Percentiles rank a stretch among this genome's conserved stretches.
Conservation (phyloP, 2,329 filamentous ascomycete species). For the Teratosphaeria pseudoeucalypti region DNA sequence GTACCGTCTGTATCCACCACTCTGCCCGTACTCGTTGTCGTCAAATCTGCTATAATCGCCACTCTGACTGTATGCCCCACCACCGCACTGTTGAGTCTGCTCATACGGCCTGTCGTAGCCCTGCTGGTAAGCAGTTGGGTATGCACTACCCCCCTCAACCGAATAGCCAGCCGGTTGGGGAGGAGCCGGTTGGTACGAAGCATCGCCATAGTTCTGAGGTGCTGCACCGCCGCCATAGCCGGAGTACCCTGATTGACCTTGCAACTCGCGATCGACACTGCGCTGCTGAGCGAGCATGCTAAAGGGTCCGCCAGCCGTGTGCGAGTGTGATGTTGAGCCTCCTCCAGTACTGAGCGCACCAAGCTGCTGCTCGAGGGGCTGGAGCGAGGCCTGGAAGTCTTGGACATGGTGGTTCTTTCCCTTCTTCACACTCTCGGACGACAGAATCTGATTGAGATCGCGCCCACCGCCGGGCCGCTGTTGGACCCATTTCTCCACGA, state of each 20-base stretch:
- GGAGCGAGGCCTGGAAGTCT: constrained; percentile 16
- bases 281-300: constrained; percentile 16
- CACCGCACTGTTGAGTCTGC: constrained; percentile 13
- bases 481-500: constrained; percentile 71
- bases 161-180: constrained; percentile 19
- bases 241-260: not conserved
- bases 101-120: constrained; percentile 25
- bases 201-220: constrained; percentile 8
- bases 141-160: constrained; percentile 18
- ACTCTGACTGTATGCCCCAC: constrained; percentile 8
- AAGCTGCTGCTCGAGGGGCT: constrained; percentile 12
- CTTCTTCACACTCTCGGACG: constrained; percentile 68
- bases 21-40: constrained; percentile 4
- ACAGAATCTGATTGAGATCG: constrained; percentile 64
- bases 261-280: not conserved
- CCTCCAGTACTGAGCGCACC: constrained; percentile 2
- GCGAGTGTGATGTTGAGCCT: constrained; percentile 15
- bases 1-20: constrained; percentile 7
- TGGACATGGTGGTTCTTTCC: constrained; percentile 62
- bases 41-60: not conserved
- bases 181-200: constrained; percentile 14
- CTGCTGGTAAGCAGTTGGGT: constrained; percentile 25
- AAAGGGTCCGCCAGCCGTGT: constrained; percentile 20
- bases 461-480: constrained; percentile 55
- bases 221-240: not conserved